Percentiles rank a stretch among this genome's conserved stretches.
Conservation (phyloP, 2,329 filamentous ascomycete species). For the Scleromitrula shiraiana region DNA sequence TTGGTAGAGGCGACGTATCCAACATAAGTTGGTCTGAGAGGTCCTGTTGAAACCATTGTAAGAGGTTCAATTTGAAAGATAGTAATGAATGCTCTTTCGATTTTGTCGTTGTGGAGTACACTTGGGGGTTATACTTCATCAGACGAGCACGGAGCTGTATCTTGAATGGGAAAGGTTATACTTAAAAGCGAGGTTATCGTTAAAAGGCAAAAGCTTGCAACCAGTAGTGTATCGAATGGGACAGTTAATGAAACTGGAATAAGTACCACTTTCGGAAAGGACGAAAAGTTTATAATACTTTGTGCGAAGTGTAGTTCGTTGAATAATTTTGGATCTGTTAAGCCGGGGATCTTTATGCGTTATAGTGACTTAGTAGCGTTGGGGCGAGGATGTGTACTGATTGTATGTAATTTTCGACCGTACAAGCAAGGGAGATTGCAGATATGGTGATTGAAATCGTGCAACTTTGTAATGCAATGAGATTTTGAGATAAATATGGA, state of each 20-base stretch:
- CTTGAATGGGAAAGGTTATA: constrained; percentile 14
- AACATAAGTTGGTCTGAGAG: constrained; percentile 21
- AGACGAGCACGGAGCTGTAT: constrained; percentile 14
- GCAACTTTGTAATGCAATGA: not conserved
- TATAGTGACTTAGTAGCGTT: not conserved
- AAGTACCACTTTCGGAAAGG: not conserved
- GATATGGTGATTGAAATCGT: no score
- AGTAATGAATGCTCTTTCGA: not conserved
- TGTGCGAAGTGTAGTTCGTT: not conserved
- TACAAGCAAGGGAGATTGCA: no score
- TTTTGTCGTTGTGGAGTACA: constrained; percentile 1
- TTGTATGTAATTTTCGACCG: not conserved
- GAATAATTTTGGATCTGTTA: not conserved
- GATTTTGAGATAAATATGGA: no score
- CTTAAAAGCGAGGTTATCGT: not conserved
- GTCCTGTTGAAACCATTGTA: constrained; percentile 17
- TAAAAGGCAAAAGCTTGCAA: not conserved
- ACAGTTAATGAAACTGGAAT: not conserved
- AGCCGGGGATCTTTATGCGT: not conserved
- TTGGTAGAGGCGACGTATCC: constrained; percentile 24
- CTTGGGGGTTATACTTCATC: constrained; percentile 11
- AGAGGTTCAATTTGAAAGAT: not conserved
- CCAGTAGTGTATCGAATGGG: not conserved
- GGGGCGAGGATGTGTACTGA: not conserved
- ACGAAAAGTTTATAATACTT: not conserved